Base-by-base conservation (phyloP, 2,329 filamentous ascomycete species). In the Curvularia spicifera region DNA sequence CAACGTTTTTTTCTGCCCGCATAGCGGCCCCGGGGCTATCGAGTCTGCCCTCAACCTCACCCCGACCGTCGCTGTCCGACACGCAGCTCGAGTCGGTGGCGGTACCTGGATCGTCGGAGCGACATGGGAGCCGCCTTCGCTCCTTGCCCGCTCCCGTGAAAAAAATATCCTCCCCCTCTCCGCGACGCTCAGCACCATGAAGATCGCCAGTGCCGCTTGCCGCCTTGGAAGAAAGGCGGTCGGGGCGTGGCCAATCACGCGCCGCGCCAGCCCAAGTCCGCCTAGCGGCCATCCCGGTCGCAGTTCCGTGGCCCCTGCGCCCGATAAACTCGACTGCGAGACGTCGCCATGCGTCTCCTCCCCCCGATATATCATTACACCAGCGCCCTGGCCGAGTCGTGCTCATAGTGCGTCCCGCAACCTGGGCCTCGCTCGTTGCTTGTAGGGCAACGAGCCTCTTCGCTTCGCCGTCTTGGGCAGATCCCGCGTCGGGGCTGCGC, bases 141-240 rank as follows among this genome's bases (percentile, higher is more conserved):
- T 31, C 28, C 28, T 49, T 60, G 50, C 55, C 61, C 63, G 59
- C 51, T 53, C 61, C 56, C 55, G 63, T 60, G 57, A 58, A 64
- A 69, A 69, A 29, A 46, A 46, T 46, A 62, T 57, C 54, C 62
- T 18, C n/a, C 26, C 22, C 37, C 24, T 33, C 63, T 60, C 57
- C 51, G 60, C 56, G 46, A 55, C 56, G 59, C 55, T 69, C 64
- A 65, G 61, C 62, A 43, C 53, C 60, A 56, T 39, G 55, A 49
- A 8, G 61, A 72, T 70, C 66, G 60, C 51, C 61, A 57, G 56
- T 58, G 57, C 64, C 58, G 63, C 53, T 59, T 69, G 58, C 63
- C 67, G 60, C 56, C 63, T 59, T 59, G 53, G 26, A 66, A 71
- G 24, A 46, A 70, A 63, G 62, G 65, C 71, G 60, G 67, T 71